Evolutionary conservation across 768 basidiomycete species (phyloP), one percentile per base, ranked within the genome.

Genomic region (Termitomyces sp.): DNA sequence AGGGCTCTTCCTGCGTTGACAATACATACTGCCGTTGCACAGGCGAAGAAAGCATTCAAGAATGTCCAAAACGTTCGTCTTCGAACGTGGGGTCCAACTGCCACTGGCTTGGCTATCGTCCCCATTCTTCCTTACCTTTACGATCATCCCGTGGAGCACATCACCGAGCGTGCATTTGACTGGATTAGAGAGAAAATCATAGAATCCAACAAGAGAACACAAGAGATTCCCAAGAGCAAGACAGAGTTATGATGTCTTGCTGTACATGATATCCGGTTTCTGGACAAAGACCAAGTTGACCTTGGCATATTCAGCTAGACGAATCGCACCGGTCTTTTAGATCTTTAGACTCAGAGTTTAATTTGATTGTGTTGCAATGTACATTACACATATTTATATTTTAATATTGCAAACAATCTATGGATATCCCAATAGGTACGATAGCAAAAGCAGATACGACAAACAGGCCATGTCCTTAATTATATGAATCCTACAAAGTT

Each of bases 1-100:
- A 91, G 89, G 89, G 89, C 85, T 5, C 80, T 92, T 20, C 90
- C 91, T 2, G 91, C 91, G 0, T 80, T 94, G 57, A 94, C 91
- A 1, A 93, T 94, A 55, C 91, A 94, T 68, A 89, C 88, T 1
- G 82, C 88, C 5, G 91, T 93, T 46, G 82, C 80, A 30, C 86
- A 91, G 66, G 81, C 89, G 2, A 85, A 85, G 66, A 85, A 83
- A 57, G 82, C 82, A 2, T 89, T 91, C 68, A 76, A 71, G 44
- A 84, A 84, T 56, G 78, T 77, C 33, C 72, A 81, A 56, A 89
- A 81, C 65, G 78, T 79, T 9, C 79, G 81, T 42, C 61, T 90
- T 32, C 85, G 82, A 68, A 70, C 78, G 0, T 92, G 89, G 90
- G 90, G 89, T 39, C 90, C 89, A 3, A 92, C 89, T 0, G 58